phyloP scores from a whole-genome alignment of 1,139 yeast genomes.

The Lodderomyces margitis region DNA sequence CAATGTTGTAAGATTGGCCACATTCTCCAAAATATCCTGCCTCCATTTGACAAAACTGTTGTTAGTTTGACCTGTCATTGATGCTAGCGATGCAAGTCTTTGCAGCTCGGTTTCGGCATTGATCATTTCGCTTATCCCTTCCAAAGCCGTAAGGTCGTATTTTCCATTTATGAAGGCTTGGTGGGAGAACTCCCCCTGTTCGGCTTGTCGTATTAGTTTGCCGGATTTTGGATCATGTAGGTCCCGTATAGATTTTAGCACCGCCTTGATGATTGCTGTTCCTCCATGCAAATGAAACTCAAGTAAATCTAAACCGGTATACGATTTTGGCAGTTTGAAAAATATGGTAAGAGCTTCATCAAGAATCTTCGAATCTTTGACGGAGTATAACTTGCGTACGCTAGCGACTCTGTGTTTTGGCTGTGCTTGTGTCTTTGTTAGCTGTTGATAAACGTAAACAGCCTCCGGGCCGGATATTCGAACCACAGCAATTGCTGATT shows the following conservation, averaged over 20 bases:
- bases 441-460: constrained; percentile 35
- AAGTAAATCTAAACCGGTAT: constrained; percentile 87
- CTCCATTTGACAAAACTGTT: constrained; percentile 66
- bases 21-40: constrained; percentile 54
- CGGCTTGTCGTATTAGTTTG: constrained; percentile 70
- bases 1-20: constrained; percentile 79
- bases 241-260: constrained; percentile 58
- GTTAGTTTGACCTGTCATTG: constrained; percentile 69
- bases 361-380: constrained; percentile 40
- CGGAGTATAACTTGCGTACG: constrained; percentile 52
- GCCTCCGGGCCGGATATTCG: constrained; percentile 77
- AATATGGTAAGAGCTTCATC: constrained; percentile 76
- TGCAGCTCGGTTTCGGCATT: constrained; percentile 95
- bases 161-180: constrained; percentile 77
- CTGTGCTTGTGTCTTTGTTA: constrained; percentile 40
- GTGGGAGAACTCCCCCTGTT: constrained; percentile 87
- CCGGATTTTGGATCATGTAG: constrained; percentile 45
- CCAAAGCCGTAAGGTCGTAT: constrained; percentile 75
- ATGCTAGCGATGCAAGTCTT: constrained; percentile 67
- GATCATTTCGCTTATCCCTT: constrained; percentile 84
- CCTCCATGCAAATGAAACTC: constrained; percentile 96
- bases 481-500: constrained; percentile 85
- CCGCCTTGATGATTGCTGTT: constrained; percentile 72
- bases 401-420: constrained; percentile 57
- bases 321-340: constrained; percentile 76